These are phyloP conservation scores for Limnanthes douglasii DNA, from an alignment of 345 rosid species.

Conservation along the genomic window DNA sequence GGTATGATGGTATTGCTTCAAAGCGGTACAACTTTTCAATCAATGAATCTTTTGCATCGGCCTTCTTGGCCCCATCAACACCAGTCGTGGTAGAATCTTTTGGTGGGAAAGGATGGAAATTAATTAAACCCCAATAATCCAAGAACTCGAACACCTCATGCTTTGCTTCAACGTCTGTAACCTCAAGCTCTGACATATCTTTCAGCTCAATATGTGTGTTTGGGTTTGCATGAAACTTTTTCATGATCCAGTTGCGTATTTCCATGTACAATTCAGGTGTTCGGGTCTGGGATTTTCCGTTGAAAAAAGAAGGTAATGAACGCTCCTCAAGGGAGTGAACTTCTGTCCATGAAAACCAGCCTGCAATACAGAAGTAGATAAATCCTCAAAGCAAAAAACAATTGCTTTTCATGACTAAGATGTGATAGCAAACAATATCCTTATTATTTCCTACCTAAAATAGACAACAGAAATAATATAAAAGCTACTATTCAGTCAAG, in stretches of 20 bases:
- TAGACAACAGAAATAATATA: too few relatives aligned
- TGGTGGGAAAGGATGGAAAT: slow-evolving; percentile 78
- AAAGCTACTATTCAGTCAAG: too few relatives aligned
- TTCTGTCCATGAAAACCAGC: slow-evolving; percentile 96
- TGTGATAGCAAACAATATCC: too few relatives aligned
- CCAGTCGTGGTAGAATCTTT: slow-evolving; percentile 20
- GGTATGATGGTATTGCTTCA: slow-evolving; percentile 38
- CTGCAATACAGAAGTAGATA: slow-evolving; percentile 19
- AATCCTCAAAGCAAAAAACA: slow-evolving; percentile 2
- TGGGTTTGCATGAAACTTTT: slow-evolving; percentile 69
- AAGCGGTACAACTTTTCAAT: slow-evolving; percentile 71
- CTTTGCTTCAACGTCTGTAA: slow-evolving; percentile 65
- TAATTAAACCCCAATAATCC: slow-evolving; percentile 97
- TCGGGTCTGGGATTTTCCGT: slow-evolving; percentile 52
- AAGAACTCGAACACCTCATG: slow-evolving; percentile 89
- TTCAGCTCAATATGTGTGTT: slow-evolving; percentile 40
- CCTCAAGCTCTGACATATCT: slow-evolving; percentile 66
- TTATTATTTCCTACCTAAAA: too few relatives aligned
- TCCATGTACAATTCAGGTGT: slow-evolving; percentile 52
- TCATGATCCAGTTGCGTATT: slow-evolving; percentile 80
- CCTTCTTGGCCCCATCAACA: slow-evolving; percentile 20
- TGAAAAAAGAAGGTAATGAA: slow-evolving; percentile 65
- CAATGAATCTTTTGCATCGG: slow-evolving; percentile 24
- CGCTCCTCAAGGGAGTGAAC: slow-evolving; percentile 80
- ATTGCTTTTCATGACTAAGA: too few relatives aligned